Conservation (phyloP, 148 eudicot genomes). For the Fagopyrum esculentum region DNA sequence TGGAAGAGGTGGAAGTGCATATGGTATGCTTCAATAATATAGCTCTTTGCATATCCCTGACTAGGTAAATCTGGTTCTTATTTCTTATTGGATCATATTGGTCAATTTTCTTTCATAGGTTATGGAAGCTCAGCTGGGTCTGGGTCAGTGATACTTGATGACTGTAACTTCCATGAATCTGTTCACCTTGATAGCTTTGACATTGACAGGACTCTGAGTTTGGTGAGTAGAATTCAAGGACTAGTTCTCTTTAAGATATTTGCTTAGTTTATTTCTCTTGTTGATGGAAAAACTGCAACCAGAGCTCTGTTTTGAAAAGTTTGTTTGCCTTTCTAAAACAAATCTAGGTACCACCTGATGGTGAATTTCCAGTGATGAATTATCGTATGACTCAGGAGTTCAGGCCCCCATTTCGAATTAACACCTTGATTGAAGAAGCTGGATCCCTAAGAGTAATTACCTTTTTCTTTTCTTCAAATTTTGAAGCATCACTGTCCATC, state of each 20-base stretch:
- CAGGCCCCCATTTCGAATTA: constrained; percentile 82
- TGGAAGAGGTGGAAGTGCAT: constrained; percentile 67
- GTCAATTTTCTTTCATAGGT: constrained; percentile 25
- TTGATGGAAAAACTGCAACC: not conserved
- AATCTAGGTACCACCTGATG: constrained; percentile 83
- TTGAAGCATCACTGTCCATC: not conserved
- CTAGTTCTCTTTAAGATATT: not conserved
- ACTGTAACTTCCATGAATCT: constrained; percentile 95
- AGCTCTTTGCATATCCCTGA: constrained; percentile 7
- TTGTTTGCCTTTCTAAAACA: not conserved
- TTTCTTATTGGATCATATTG: not conserved
- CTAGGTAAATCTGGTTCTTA: not conserved
- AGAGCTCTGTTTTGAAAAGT: not conserved
- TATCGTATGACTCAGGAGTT: constrained; percentile 97
- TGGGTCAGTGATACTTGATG: constrained; percentile 82
- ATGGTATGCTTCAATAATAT: constrained; percentile 41
- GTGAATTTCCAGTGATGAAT: constrained; percentile 99
- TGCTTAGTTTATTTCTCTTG: not conserved
- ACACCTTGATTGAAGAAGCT: constrained; percentile 81
- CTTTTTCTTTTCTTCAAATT: not conserved
- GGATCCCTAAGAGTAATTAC: constrained; percentile 70
- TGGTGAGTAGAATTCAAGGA: constrained; percentile 45
- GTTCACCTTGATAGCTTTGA: constrained; percentile 93
- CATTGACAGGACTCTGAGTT: constrained; percentile 64
- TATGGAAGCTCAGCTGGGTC: constrained; percentile 70